Evolutionary conservation across 2,329 filamentous ascomycete genomes (phyloP), one percentile per base, ranked within the genome.

Genomic region (Botrytis porri): DNA sequence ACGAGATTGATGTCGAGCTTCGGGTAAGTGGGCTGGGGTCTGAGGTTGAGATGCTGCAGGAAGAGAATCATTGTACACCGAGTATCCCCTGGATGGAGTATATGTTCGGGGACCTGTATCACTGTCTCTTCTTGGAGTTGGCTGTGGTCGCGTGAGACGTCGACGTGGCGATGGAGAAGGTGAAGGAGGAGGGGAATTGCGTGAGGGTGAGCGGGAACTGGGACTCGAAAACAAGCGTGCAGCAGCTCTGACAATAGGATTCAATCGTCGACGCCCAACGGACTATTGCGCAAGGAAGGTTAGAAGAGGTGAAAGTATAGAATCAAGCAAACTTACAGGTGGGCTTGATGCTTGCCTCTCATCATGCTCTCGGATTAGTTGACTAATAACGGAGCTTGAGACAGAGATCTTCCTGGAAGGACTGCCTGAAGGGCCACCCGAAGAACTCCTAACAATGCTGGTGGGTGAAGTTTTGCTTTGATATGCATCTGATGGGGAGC

Each of bases 21-120:
- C 85, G 1, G 85, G 84, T n/a, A 87, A 77, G 71, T 86, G 83
- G 62, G 81, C 81, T 35, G 86, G 85, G 18, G 86, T 87, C 76
- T 85, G 85, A n/a, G 86, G 85, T 74, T 87, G 86, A 16, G 78
- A 79, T 8, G 80, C 80, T 35, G 84, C 81, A 12, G 85, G 82
- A 63, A 84, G 72, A 37, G 79, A 79, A 75, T 88, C 86, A 74
- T 86, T 82, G 74, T 88, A 87, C 39, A 88, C 80, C 35, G 78
- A 79, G 65, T 86, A 77, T 25, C 41, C 69, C 45, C 76, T 74
- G 62, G 78, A 78, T 35, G 78, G 79, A 7, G 76, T 79, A 75
- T 69, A 77, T 74, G 51, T 73, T 73, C 63, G 75, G 54, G 32
- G 57, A 25, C 62, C 29, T 60, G 63, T 32, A 48, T 51, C 48